Base-by-base conservation (phyloP, 371 early-diverging fungal species). In the Rhizopus sp. region DNA sequence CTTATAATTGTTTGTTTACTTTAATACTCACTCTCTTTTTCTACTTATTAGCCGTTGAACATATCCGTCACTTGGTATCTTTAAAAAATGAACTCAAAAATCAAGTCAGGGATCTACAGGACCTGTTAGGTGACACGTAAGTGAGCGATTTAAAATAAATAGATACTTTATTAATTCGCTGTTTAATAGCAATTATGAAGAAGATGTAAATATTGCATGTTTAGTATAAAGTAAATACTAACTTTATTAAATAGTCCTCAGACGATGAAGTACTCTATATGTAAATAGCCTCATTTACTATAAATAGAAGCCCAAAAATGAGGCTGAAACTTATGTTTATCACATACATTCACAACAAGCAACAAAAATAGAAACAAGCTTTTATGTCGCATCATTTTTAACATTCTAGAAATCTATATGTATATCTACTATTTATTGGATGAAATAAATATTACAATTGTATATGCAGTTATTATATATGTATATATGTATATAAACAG, bases 51-150 rank as follows among this genome's bases (percentile, higher is more conserved):
- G 68, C 63, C 35, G 60, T 72, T 12, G 73, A 70, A n/a, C 65
- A 74, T 57, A 74, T 74, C 47, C 55, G 60, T 5, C 61, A 63
- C 7, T 37, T 74, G 15, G 62, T 74, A 13, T 42, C 62, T 15
- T 50, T 59, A 12, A 75, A 75, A 48, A 69, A 69, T 42, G 67
- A 69, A 16, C 66, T 75, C 3, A 75, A 71, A 38, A 65, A 53
- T 29, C 66, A 68, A 49, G 68, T 69, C 5, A 60, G 66, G 4
- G 71, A 68, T 48, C 48, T 70, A 32, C 63, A 74, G 31, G 59
- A 35, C 34, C 29, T 58, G 7, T 48, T 68, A 37, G 71, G 75
- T 3, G 71, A 70, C 12, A 40, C 68, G 74, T 73, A 66, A 67
- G 74, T 73, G 7, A 3, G 29, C 2, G 12, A 17, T 16, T 31